These are phyloP conservation scores for Saccharomycopsis lassenensis DNA, from an alignment of 805 yeast species.

Conservation along the genomic window DNA sequence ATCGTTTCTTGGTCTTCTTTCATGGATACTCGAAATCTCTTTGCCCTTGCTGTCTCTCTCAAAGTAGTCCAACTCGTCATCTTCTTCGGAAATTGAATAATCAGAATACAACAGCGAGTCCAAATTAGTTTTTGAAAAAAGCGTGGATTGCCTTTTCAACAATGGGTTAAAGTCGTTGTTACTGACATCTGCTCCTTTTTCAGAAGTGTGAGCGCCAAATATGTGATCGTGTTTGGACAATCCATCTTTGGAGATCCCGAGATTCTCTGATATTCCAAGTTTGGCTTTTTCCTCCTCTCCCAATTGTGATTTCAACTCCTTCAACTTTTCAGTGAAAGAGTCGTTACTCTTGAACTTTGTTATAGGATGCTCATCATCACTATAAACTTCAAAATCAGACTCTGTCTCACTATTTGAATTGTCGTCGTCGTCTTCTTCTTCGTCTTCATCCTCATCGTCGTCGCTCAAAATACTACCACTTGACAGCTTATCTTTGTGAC, in stretches of 20 bases:
- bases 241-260: too few relatives aligned
- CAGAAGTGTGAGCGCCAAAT: too few relatives aligned
- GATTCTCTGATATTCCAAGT: too few relatives aligned
- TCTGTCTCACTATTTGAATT: slow-evolving; percentile 1
- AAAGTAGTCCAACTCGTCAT: too few relatives aligned
- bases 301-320: slow-evolving; percentile 9
- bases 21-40: background rate
- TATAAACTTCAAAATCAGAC: slow-evolving; percentile 5
- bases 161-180: background rate
- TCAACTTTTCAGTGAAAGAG: slow-evolving; percentile 15
- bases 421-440: slow-evolving; percentile 2
- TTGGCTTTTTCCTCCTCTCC: slow-evolving; percentile 4
- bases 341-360: slow-evolving; percentile 13
- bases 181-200: background rate
- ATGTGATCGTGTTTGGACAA: too few relatives aligned
- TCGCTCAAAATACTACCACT: slow-evolving; percentile 9
- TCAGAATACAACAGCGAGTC: slow-evolving; percentile 15
- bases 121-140: slow-evolving; percentile 8
- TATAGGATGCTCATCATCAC: slow-evolving; percentile 10
- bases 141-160: slow-evolving; percentile 11
- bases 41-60: too few relatives aligned
- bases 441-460: slow-evolving; percentile 2
- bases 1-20: slow-evolving; percentile 1
- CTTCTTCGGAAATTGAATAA: slow-evolving; percentile 15
- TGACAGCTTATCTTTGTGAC: background rate